Evolutionary conservation across 2,329 filamentous ascomycete species (phyloP).

Genomic region (Arthrobotrys sinensis): DNA sequence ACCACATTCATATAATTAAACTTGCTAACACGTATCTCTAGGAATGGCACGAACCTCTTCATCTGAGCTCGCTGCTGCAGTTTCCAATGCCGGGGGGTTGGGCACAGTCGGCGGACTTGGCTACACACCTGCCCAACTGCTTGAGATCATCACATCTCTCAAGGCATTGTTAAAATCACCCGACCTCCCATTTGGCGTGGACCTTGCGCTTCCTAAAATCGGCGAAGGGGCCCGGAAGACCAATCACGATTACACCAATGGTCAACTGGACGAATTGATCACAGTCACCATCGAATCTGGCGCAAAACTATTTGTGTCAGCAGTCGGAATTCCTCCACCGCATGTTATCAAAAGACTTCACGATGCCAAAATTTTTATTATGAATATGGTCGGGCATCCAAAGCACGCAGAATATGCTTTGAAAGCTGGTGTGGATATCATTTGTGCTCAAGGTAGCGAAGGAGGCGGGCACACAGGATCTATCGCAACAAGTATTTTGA

Average conservation of each 20-base stretch:
- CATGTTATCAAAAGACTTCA: constrained; percentile 83
- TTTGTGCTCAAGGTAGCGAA: constrained; percentile 93
- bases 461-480: constrained; percentile 85
- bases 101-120: constrained; percentile 81
- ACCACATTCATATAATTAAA: too few species aligned
- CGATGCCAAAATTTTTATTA: constrained; percentile 83
- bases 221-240: constrained; percentile 87
- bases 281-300: constrained; percentile 87
- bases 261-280: constrained; percentile 88
- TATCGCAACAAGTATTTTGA: constrained; percentile 81
- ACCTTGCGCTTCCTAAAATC: constrained; percentile 90
- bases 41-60: constrained; percentile 87
- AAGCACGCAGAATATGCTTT: constrained; percentile 92
- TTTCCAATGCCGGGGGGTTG: constrained; percentile 89
- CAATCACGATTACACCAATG: constrained; percentile 95
- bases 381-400: constrained; percentile 98
- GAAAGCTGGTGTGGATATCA: constrained; percentile 86
- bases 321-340: constrained; percentile 87
- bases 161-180: constrained; percentile 80
- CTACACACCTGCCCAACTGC: constrained; percentile 82
- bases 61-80: constrained; percentile 83
- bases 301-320: constrained; percentile 87
- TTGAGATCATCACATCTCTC: constrained; percentile 86
- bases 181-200: constrained; percentile 86
- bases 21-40: constrained; percentile 7